Conservation (phyloP, 1,139 yeast species). For the Blastobotrys arbuscula region DNA sequence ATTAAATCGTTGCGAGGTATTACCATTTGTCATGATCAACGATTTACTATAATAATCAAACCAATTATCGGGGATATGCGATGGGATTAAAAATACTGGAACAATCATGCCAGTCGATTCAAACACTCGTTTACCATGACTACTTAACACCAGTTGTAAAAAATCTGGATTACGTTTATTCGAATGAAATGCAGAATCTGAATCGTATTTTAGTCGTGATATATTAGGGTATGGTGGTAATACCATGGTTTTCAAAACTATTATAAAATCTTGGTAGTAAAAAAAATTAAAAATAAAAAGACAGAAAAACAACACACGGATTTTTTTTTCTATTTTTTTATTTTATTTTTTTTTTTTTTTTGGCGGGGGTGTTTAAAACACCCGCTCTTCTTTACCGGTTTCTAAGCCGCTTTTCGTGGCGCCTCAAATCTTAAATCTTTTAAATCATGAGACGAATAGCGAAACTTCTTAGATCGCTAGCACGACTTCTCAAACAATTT, state of each 20-base stretch:
- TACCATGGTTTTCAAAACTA: not conserved
- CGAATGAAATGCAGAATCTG: slow-evolving; percentile 8
- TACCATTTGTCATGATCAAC: slow-evolving; percentile 5
- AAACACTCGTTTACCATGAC: slow-evolving; percentile 2
- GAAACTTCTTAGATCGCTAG: too few species aligned
- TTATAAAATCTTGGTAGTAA: not conserved
- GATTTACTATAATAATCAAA: slow-evolving; percentile 7
- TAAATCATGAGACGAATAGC: too few species aligned
- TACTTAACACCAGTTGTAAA: slow-evolving; percentile 1
- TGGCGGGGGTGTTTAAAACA: too few species aligned
- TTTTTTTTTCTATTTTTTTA: too few species aligned
- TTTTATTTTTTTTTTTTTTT: too few species aligned
- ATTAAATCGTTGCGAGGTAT: not conserved
- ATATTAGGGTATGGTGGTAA: slow-evolving; percentile 6
- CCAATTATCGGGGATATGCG: slow-evolving; percentile 8
- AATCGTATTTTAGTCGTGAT: slow-evolving; percentile 4
- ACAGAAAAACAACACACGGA: not conserved
- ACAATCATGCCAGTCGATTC: slow-evolving; percentile 3
- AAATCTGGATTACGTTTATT: not conserved
- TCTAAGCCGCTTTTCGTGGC: too few species aligned
- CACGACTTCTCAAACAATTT: too few species aligned
- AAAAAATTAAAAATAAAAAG: not conserved
- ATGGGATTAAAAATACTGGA: slow-evolving; percentile 5
- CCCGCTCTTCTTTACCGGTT: too few species aligned
- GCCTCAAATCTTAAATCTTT: too few species aligned